Percentiles rank a stretch among this genome's conserved stretches.
These are phyloP conservation scores for Thermothelomyces thermophilus DNA, from an alignment of 2,329 filamentous ascomycete species.

Conservation along the genomic window DNA sequence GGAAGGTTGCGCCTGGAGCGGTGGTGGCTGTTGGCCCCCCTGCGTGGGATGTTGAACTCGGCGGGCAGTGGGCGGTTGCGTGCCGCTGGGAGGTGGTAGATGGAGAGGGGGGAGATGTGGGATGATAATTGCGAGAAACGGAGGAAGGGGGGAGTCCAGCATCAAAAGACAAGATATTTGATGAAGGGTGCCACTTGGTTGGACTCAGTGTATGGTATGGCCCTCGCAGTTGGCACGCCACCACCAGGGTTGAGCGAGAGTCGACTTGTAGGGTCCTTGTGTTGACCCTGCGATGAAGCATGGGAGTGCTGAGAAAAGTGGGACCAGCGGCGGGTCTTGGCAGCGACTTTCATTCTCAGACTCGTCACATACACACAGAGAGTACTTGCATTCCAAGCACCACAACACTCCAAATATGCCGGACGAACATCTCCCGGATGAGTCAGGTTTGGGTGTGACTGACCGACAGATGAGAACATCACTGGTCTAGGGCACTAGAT, in stretches of 20 bases:
- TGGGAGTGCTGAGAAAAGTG: not conserved
- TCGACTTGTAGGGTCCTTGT: no score
- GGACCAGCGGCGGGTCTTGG: not conserved
- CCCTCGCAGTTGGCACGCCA: no score
- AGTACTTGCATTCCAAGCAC: not conserved
- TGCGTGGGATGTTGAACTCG: constrained; percentile 33
- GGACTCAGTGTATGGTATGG: not conserved
- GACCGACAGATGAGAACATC: not conserved
- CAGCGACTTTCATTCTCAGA: not conserved
- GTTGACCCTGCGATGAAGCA: not conserved
- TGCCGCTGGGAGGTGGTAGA: constrained; percentile 32
- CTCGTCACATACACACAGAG: no score
- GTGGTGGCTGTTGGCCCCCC: constrained; percentile 31
- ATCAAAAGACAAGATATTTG: no score
- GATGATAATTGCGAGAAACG: no score
- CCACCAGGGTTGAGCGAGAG: no score
- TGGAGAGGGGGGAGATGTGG: not conserved
- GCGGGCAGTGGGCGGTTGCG: constrained; percentile 31
- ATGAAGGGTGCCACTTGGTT: no score
- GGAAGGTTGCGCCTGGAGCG: constrained; percentile 25
- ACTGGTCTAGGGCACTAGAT: not conserved
- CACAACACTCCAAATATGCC: not conserved
- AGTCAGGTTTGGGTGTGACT: no score
- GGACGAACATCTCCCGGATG: no score
- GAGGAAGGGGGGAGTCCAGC: not conserved